Percentiles rank a stretch among this genome's conserved stretches.
These are phyloP conservation scores for Cryptococcus sp. DNA, from an alignment of 1,284 basidiomycete species.

Conservation along the genomic window DNA sequence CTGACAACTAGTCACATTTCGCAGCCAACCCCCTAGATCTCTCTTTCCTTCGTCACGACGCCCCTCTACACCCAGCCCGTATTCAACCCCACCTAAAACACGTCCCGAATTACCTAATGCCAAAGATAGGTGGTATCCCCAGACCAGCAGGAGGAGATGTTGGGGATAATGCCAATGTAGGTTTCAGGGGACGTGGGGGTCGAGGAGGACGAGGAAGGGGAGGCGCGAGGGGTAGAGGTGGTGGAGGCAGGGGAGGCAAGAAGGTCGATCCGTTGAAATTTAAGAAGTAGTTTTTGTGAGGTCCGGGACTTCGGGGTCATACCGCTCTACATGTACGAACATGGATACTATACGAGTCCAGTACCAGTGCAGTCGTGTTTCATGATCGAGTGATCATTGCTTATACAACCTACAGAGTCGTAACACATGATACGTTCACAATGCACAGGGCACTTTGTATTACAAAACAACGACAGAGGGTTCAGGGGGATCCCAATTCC, in stretches of 20 bases:
- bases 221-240: slow-evolving; percentile 17
- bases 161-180: slow-evolving; percentile 29
- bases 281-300: slow-evolving; percentile 35
- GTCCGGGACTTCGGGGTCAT: too few species aligned
- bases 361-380: too few species aligned
- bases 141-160: slow-evolving; percentile 30
- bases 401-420: too few species aligned
- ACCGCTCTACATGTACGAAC: too few species aligned
- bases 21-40: slow-evolving; percentile 95
- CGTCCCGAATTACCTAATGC: slow-evolving; percentile 88
- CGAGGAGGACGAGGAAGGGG: slow-evolving; percentile 23
- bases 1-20: slow-evolving; percentile 75
- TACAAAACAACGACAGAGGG: too few species aligned
- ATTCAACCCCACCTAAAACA: slow-evolving; percentile 93
- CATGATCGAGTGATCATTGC: too few species aligned
- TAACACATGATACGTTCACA: too few species aligned
- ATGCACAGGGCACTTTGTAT: too few species aligned
- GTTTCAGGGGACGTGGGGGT: slow-evolving; percentile 19
- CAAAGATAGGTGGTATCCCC: slow-evolving; percentile 62
- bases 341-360: too few species aligned
- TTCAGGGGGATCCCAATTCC: too few species aligned
- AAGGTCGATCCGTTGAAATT: slow-evolving; percentile 47
- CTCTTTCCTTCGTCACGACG: slow-evolving; percentile 90
- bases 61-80: slow-evolving; percentile 80
- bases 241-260: slow-evolving; percentile 22